Percentiles rank a stretch among this genome's conserved stretches.
Conservation (phyloP, 2,329 filamentous ascomycete genomes). For the Colletotrichum gigasporum region DNA sequence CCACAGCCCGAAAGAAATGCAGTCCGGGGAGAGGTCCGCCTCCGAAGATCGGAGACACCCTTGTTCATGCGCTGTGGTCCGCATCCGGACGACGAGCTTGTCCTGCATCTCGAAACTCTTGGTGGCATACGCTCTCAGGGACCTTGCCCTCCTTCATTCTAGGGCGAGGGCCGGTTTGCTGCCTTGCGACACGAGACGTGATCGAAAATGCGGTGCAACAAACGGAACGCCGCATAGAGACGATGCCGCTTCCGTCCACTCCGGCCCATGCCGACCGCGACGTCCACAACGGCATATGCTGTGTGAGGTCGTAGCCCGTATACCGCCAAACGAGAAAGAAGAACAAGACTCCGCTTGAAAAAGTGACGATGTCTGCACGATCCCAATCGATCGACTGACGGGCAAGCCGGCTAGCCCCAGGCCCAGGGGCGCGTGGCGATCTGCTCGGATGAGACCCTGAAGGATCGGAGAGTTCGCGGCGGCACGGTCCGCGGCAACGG, state of each 20-base stretch:
- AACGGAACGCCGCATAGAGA: too few relatives aligned
- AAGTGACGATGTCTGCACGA: not conserved
- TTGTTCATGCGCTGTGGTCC: not conserved
- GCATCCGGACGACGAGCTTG: not conserved
- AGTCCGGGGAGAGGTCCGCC: not conserved
- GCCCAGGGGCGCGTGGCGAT: not conserved
- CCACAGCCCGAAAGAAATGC: not conserved
- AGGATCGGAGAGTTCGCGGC: conserved; percentile 4
- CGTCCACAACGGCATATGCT: too few relatives aligned
- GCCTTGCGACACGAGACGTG: too few relatives aligned
- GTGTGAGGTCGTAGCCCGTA: not conserved
- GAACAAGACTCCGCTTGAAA: not conserved
- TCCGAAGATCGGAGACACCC: conserved; percentile 20
- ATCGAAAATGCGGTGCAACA: not conserved
- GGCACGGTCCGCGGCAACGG: conserved; percentile 18
- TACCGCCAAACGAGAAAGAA: not conserved
- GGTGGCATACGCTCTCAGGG: too few relatives aligned
- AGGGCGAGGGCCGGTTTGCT: too few relatives aligned
- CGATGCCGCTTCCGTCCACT: not conserved
- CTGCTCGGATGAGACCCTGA: not conserved
- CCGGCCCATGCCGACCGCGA: too few relatives aligned
- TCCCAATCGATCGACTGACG: not conserved
- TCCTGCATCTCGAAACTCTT: not conserved
- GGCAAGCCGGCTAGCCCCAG: not conserved
- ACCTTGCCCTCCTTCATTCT: too few relatives aligned